Evolutionary conservation across 495 filamentous ascomycete species (phyloP), one percentile per base, ranked within the genome.

Genomic region (Hypoxylon lenormandii): DNA sequence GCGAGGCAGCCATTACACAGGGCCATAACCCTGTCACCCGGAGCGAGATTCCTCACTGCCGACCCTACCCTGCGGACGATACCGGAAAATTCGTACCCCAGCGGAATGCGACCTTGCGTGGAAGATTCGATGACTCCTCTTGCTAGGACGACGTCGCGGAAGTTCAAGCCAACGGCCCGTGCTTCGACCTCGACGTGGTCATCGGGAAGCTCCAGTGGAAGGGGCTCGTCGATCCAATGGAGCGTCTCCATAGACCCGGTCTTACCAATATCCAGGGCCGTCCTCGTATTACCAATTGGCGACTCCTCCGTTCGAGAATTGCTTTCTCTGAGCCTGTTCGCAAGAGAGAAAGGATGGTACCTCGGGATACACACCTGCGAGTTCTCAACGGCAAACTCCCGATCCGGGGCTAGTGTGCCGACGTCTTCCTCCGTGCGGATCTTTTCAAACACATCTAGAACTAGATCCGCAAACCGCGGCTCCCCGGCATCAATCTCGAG

Each of bases 21-120:
- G 13, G 71, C 76, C 58, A 73, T 72, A 2, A 87, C 83, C 22
- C 76, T 69, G 66, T 80, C 78, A 0, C 84, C 84, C 0, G 76
- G 61, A 3, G 55, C 51, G 5, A 85, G 40, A 1, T 73, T 51
- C 5, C 56, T 67, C 13, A 84, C 83, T 5, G 66, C 56, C 7
- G 71, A 57, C 0, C 82, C 82, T 18, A 83, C 69, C 8, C 76
- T 72, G 3, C 72, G 70, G 19, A 86, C 69, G 7, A 78, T 74
- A 0, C 82, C 83, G 16, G 76, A 42, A 12, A 58, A 46, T 19
- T 79, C 78, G 38, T 76, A 78, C 21, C 82, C 81, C 16, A 79
- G 73, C 1, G 68, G 64, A 33, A 78, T 68, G 45, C 61, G 58
- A 3, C 55, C 64, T 16, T 60, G 55, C 3, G 73, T 66, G 11